phyloP scores from a whole-genome alignment of 73 alveolate species.

The Paramecium tetraurelia region DNA sequence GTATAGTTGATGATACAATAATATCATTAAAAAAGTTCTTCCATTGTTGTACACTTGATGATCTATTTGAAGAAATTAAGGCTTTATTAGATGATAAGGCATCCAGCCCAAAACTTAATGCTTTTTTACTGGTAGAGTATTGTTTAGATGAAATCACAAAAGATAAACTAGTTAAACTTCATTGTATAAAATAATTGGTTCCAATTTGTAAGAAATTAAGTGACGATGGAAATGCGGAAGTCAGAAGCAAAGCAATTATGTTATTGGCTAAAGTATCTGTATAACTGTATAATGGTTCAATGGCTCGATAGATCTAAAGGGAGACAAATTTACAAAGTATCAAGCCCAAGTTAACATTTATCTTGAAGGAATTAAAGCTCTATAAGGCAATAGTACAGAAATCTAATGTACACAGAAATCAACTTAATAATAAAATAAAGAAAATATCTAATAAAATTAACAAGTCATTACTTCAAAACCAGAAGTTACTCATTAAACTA shows the following conservation, averaged over 20 bases:
- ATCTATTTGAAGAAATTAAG: neutral
- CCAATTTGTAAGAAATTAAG: neutral
- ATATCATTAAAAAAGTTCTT: neutral
- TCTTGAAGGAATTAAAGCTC: neutral
- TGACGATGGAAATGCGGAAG: slow-evolving; percentile 16
- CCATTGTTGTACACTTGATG: neutral
- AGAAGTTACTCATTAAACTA: neutral
- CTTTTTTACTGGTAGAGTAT: neutral
- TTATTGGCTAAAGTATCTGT: neutral
- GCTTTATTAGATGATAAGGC: neutral
- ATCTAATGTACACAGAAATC: neutral
- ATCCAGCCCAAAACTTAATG: neutral
- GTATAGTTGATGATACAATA: neutral
- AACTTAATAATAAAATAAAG: neutral
- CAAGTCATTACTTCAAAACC: neutral
- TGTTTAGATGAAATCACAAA: neutral
- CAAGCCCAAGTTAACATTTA: neutral
- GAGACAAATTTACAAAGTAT: slow-evolving; percentile 11
- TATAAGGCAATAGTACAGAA: neutral
- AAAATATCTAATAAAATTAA: neutral
- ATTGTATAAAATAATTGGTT: neutral
- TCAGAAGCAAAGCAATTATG: neutral
- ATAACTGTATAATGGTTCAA: neutral
- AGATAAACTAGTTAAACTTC: neutral
- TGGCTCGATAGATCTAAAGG: neutral